Evolutionary conservation across 2,329 filamentous ascomycete species (phyloP), one percentile per base, ranked within the genome.

Genomic region (Pezicula rhizophila): DNA sequence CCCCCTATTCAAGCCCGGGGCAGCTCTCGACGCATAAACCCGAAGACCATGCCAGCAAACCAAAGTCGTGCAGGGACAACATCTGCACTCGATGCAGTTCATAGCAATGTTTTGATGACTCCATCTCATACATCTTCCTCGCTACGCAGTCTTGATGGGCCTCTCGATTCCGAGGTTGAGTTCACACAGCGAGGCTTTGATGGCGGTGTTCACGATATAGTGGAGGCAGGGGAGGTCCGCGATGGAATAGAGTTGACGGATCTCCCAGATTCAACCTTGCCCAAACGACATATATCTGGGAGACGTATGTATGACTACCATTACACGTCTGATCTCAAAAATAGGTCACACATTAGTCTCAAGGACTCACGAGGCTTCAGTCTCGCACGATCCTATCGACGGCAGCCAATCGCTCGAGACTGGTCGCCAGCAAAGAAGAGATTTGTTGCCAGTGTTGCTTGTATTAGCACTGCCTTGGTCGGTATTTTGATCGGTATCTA

Each of bases 401-500:
- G 78, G 23, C 78, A 83, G 51, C 80, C 83, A 0, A 81, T 89
- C 58, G 85, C 86, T 26, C 76, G 86, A 60, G 84, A 90, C 58
- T 92, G 79, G 87, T 80, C 78, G 11, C 72, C 75, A 7, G 63
- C 68, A 17, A 79, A 84, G 55, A 92, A 91, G 65, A 71, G 84
- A 51, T 79, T 86, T 52, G 77, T 81, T 20, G 87, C 87, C 3
- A 66, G 74, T 3, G 78, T 89, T 50, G 81, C 85, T 8, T 91
- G 87, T 61, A 69, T 85, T 55, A 89, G 86, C 57, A 89, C 86
- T 5, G 80, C 83, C 12, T 70, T 89, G 47, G 73, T 90, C 41
- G 87, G 87, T 0, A 69, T 87, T 23, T 71, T 89, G 18, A 70
- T 88, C 49, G 87, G 87, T 1, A 85, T 90, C 18, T 92, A 90